These are phyloP conservation scores for Penicillium nordicum DNA, from an alignment of 2,329 filamentous ascomycete genomes.

Conservation along the genomic window DNA sequence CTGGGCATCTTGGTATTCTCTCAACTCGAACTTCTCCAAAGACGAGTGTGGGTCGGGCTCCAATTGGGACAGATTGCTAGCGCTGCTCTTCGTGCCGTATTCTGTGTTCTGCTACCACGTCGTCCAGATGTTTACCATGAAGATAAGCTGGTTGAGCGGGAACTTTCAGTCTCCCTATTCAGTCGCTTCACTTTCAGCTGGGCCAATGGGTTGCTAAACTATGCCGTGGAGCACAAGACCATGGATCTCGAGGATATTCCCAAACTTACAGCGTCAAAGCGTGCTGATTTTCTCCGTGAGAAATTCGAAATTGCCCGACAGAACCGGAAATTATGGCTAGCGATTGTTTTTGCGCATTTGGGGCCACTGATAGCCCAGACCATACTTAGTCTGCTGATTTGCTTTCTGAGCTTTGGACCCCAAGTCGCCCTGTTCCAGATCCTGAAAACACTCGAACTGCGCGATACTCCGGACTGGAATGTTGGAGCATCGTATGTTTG, in stretches of 20 bases:
- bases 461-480: conserved; percentile 45
- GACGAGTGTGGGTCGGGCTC: conserved; percentile 42
- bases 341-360: conserved; percentile 58
- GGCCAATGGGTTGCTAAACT: conserved; percentile 54
- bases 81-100: conserved; percentile 26
- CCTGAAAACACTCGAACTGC: conserved; percentile 60
- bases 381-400: conserved; percentile 52
- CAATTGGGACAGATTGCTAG: conserved; percentile 49
- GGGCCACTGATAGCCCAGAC: conserved; percentile 58
- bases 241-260: conserved; percentile 63
- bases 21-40: neutral
- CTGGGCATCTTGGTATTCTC: conserved; percentile 34
- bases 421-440: conserved; percentile 67
- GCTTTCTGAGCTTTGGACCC: conserved; percentile 64
- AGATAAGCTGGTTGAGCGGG: conserved; percentile 59
- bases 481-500: conserved; percentile 62
- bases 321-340: conserved; percentile 55
- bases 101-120: conserved; percentile 58
- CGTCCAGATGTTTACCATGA: conserved; percentile 64
- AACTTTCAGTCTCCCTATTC: conserved; percentile 60
- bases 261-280: conserved; percentile 55
- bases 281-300: conserved; percentile 53
- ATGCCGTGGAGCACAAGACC: conserved; percentile 56
- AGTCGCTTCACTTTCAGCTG: conserved; percentile 65
- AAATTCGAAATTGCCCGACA: conserved; percentile 36